These are phyloP conservation scores for Phaffia tasmanica DNA, from an alignment of 768 basidiomycete genomes.

Conservation along the genomic window DNA sequence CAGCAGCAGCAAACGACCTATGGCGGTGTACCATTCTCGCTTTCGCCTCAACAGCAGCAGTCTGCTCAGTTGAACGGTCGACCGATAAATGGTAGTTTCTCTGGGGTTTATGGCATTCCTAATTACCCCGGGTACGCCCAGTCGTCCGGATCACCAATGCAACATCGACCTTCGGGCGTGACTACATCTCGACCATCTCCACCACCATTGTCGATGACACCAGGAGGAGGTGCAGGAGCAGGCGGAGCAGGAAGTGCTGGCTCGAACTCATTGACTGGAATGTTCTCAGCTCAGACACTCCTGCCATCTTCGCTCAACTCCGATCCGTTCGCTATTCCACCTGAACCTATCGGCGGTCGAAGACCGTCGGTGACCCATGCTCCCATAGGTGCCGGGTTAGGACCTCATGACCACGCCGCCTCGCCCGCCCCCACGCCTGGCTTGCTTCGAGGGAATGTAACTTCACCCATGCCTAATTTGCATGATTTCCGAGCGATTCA, in stretches of 20 bases:
- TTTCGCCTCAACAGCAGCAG: slow-evolving; percentile 15
- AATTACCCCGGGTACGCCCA: slow-evolving; percentile 18
- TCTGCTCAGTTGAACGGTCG: slow-evolving; percentile 4
- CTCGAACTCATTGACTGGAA: background rate
- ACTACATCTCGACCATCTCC: background rate
- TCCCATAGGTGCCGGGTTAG: slow-evolving; percentile 1
- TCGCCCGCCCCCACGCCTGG: slow-evolving; percentile 2
- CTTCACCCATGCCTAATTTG: background rate
- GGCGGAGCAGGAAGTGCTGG: background rate
- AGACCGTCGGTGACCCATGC: too few species aligned
- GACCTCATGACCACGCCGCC: background rate
- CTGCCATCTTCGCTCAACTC: slow-evolving; percentile 8
- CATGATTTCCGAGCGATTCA: slow-evolving; percentile 26
- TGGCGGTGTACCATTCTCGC: slow-evolving; percentile 12
- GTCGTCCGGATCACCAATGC: slow-evolving; percentile 6
- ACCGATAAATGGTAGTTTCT: background rate
- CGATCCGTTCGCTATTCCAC: background rate
- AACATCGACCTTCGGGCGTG: background rate
- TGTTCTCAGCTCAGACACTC: slow-evolving; percentile 8
- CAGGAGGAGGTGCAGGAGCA: slow-evolving; percentile 2
- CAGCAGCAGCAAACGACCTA: slow-evolving; percentile 20
- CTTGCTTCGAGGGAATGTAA: slow-evolving; percentile 11
- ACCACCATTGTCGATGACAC: background rate
- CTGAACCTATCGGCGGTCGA: too few species aligned
- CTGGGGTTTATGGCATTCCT: slow-evolving; percentile 18